phyloP scores from a whole-genome alignment of 495 filamentous ascomycete species.

The Haplographium delicatum region DNA sequence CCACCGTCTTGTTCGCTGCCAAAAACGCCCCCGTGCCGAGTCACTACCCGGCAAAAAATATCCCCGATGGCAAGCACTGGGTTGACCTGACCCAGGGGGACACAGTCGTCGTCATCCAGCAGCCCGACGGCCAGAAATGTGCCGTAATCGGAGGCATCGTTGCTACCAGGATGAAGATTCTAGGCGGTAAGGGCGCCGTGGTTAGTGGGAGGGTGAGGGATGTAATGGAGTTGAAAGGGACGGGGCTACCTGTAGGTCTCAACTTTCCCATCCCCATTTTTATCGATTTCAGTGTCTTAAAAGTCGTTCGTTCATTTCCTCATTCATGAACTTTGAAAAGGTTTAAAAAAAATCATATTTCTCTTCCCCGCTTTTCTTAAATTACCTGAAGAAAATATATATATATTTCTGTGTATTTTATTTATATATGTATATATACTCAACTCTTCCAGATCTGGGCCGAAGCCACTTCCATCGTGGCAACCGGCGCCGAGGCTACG shows the following conservation, averaged over 20 bases:
- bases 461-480: slow-evolving; percentile 50
- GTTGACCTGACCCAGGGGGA: slow-evolving; percentile 50
- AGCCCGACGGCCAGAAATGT: slow-evolving; percentile 53
- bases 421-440: too few relatives aligned
- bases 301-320: too few relatives aligned
- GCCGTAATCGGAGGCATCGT: slow-evolving; percentile 66
- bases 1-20: slow-evolving; percentile 58
- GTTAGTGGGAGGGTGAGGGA: slow-evolving; percentile 61
- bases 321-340: too few relatives aligned
- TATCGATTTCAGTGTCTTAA: neutral
- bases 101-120: slow-evolving; percentile 54
- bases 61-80: slow-evolving; percentile 48
- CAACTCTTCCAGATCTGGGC: slow-evolving; percentile 61
- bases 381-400: too few relatives aligned
- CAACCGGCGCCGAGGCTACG: slow-evolving; percentile 55
- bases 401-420: too few relatives aligned
- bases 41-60: slow-evolving; percentile 26
- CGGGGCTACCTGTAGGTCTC: slow-evolving; percentile 42
- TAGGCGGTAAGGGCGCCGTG: slow-evolving; percentile 47
- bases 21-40: slow-evolving; percentile 28
- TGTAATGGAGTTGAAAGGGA: slow-evolving; percentile 43
- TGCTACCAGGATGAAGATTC: slow-evolving; percentile 53
- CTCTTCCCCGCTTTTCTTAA: too few relatives aligned
- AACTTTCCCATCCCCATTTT: neutral
- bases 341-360: too few relatives aligned